Percentiles rank a stretch among this genome's conserved stretches.
These are phyloP conservation scores for Suillus americanus DNA, from an alignment of 768 basidiomycete species.

Conservation along the genomic window DNA sequence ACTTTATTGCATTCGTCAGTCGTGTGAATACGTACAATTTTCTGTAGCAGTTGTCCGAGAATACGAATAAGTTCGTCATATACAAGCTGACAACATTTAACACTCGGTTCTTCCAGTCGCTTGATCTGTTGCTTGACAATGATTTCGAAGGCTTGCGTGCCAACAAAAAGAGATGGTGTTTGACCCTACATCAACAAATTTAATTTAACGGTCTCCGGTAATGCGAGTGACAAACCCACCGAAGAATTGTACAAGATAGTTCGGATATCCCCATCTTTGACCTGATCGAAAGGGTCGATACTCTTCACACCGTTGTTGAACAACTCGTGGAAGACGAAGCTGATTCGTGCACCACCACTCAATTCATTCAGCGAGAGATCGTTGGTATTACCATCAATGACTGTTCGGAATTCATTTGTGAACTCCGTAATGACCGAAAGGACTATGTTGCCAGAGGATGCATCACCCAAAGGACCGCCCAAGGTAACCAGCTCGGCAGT, in stretches of 20 bases:
- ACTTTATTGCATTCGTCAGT: conserved; percentile 2
- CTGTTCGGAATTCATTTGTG: conserved; percentile 92
- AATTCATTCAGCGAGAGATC: conserved; percentile 94
- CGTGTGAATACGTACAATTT: conserved; percentile 62
- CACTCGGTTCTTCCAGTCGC: conserved; percentile 87
- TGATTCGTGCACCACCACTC: conserved; percentile 98
- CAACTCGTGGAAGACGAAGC: conserved; percentile 97
- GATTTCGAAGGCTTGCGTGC: conserved; percentile 95
- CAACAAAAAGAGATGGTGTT: conserved; percentile 94
- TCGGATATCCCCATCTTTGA: conserved; percentile 97
- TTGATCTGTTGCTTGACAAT: conserved; percentile 99
- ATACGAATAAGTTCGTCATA: conserved; percentile 98
- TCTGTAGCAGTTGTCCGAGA: conserved; percentile 83
- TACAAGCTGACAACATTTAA: conserved; percentile 94
- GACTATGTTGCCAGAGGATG: conserved; percentile 86
- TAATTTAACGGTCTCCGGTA: background rate
- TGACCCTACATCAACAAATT: conserved; percentile 63
- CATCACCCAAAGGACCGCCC: conserved; percentile 85
- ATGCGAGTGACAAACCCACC: conserved; percentile 45
- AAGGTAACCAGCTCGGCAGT: conserved; percentile 79
- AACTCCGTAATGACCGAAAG: conserved; percentile 99
- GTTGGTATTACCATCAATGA: conserved; percentile 96
- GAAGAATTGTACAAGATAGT: conserved; percentile 97
- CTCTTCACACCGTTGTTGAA: conserved; percentile 95
- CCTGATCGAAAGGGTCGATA: conserved; percentile 98